Evolutionary conservation across 192 early-diverging fungal genomes (phyloP).

Genomic region (Coemansia guatemalensis): DNA sequence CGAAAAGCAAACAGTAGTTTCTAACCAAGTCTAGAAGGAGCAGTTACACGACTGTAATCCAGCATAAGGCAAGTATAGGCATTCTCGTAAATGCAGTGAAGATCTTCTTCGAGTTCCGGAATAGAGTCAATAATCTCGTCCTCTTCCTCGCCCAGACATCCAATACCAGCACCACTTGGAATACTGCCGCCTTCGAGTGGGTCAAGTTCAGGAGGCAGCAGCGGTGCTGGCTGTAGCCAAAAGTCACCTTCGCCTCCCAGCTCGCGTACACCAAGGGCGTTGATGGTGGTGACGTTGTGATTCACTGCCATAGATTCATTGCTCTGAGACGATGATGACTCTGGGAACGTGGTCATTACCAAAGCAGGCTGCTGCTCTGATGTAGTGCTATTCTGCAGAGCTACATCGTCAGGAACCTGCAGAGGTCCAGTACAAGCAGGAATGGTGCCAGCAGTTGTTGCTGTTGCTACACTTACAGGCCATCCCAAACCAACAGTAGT

Average conservation of each 20-base stretch:
- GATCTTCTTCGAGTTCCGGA: conserved; percentile 67
- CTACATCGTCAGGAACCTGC: background rate
- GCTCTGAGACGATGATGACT: background rate
- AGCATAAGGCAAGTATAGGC: conserved; percentile 65
- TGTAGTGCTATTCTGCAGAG: background rate
- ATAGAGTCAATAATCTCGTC: conserved; percentile 49
- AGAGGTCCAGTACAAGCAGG: background rate
- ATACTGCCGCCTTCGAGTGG: conserved; percentile 4
- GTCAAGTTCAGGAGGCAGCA: conserved; percentile 46
- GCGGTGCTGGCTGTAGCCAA: conserved; percentile 36
- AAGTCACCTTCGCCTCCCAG: conserved; percentile 37
- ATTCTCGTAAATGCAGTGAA: conserved; percentile 66
- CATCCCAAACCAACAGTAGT: conserved; percentile 35
- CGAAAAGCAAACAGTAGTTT: background rate
- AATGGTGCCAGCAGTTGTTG: background rate
- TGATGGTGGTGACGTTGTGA: conserved; percentile 34
- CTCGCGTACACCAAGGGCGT: conserved; percentile 44
- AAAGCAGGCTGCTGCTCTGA: background rate
- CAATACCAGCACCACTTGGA: conserved; percentile 19
- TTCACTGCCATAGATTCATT: conserved; percentile 5
- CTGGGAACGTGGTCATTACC: conserved; percentile 12
- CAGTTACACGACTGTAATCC: conserved; percentile 65
- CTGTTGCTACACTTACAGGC: conserved; percentile 25
- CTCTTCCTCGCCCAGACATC: conserved; percentile 42
- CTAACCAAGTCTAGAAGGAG: conserved; percentile 62